Base-by-base conservation (phyloP, 2,329 filamentous ascomycete genomes). In the Alternaria sp. region DNA sequence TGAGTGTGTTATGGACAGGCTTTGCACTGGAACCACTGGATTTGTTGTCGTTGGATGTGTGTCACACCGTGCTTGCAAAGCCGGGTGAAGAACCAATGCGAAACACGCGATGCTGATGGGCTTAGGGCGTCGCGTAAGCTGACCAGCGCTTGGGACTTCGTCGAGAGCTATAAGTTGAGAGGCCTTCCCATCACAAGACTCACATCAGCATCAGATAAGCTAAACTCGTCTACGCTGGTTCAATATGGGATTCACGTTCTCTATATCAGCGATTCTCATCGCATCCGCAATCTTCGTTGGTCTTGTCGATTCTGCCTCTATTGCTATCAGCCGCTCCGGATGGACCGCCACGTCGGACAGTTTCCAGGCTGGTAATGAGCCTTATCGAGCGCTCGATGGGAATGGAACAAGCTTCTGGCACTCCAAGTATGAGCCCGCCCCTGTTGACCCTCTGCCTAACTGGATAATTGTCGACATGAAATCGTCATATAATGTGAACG, bases 401-500 rank as follows among this genome's bases (percentile, higher is more conserved):
- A 70, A 74, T 34, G 53, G 70, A 16, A 57, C 59, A 30, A 73
- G 72, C 11, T 68, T 78, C 51, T 80, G 78, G 76, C 76, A 79
- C 54, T 74, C 76, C 2, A 59, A 66, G 55, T 79, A 68, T n/a
- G 60, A 51, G 14, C 63, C 67, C 8, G 51, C 57, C 9, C 59
- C 62, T 14, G 56, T 57, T 10, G 66, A 67, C 36, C 48, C 67
- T 5, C 63, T 79, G 8, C 77, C 77, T 3, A 70, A 79, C 58
- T 68, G 55, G 50, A 69, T 78, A 34, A 64, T 67, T 4, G 70
- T 80, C 28, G 77, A 80, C 57, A 75, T 79, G 71, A 71, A 76
- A 51, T 55, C 57, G 3, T 61, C 43, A 11, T 71, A 70, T 45
- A 55, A 72, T n/a, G 61, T 79, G 28, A 73, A 75, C 50, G 74